phyloP scores from a whole-genome alignment of 2,329 filamentous ascomycete genomes.

The Gremmenia infestans region DNA sequence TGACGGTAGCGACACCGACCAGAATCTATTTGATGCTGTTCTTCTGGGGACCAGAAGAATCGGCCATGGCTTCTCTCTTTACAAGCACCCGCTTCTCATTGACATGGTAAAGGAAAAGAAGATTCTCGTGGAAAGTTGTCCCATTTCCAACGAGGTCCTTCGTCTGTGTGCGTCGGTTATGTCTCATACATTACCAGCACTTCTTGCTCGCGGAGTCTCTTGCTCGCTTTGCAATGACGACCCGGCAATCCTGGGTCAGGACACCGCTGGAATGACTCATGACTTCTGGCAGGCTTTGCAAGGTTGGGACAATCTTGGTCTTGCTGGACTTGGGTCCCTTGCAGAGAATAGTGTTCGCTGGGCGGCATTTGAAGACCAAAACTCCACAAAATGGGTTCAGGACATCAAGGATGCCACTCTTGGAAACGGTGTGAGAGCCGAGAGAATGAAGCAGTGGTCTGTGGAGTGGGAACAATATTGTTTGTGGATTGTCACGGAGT shows the following conservation, averaged over 20 bases:
- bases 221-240: slow-evolving; percentile 89
- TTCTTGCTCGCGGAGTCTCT: slow-evolving; percentile 78
- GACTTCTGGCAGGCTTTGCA: slow-evolving; percentile 94
- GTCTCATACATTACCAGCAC: slow-evolving; percentile 74
- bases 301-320: slow-evolving; percentile 84
- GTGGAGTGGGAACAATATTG: slow-evolving; percentile 86
- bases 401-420: slow-evolving; percentile 70
- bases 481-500: slow-evolving; percentile 82
- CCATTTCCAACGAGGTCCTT: slow-evolving; percentile 84
- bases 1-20: slow-evolving; percentile 68
- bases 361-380: slow-evolving; percentile 82
- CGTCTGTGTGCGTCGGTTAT: slow-evolving; percentile 72
- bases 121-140: slow-evolving; percentile 85
- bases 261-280: slow-evolving; percentile 75
- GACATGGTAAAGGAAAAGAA: slow-evolving; percentile 85
- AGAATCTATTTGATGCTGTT: slow-evolving; percentile 84
- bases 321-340: slow-evolving; percentile 79
- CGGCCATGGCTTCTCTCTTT: slow-evolving; percentile 82
- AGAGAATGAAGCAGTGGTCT: slow-evolving; percentile 72
- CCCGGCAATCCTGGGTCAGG: slow-evolving; percentile 81
- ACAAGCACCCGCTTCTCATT: slow-evolving; percentile 84
- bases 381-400: slow-evolving; percentile 61
- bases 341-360: slow-evolving; percentile 91
- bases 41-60: slow-evolving; percentile 83
- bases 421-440: slow-evolving; percentile 65